Percentiles rank a stretch among this genome's conserved stretches.
These are phyloP conservation scores for Phytophthora brassicae DNA, from an alignment of 352 stramenopile genomes.

Conservation along the genomic window DNA sequence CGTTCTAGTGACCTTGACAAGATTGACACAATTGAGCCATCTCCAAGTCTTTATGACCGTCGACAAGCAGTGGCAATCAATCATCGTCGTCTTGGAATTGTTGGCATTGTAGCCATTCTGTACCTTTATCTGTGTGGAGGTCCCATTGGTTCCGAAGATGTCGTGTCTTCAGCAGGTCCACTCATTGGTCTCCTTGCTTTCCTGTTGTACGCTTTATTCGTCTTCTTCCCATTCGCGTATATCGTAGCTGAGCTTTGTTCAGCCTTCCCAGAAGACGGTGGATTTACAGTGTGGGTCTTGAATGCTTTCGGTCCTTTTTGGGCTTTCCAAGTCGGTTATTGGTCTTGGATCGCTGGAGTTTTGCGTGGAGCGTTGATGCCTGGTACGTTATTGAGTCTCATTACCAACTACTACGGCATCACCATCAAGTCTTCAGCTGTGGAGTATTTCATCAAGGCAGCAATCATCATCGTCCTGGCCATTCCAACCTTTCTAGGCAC, in stretches of 20 bases:
- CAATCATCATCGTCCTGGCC: conserved; percentile 36
- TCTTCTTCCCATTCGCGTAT: conserved; percentile 86
- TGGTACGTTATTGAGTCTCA: conserved; percentile 38
- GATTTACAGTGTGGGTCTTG: conserved; percentile 90
- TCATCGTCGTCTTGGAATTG: conserved; percentile 32
- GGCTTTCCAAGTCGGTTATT: conserved; percentile 74
- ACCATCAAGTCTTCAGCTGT: conserved; percentile 25
- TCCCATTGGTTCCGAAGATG: conserved; percentile 35
- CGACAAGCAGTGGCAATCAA: conserved; percentile 17
- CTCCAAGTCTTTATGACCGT: conserved; percentile 26
- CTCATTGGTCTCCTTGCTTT: conserved; percentile 82
- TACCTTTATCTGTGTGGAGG: conserved; percentile 43
- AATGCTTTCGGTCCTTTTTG: conserved; percentile 89
- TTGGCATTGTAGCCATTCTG: conserved; percentile 33
- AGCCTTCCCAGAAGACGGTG: conserved; percentile 83
- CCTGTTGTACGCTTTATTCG: conserved; percentile 85
- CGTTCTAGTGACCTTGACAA: conserved; percentile 35
- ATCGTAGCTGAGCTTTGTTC: conserved; percentile 92
- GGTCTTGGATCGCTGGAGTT: conserved; percentile 82
- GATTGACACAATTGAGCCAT: conserved; percentile 37
- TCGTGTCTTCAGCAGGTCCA: conserved; percentile 35
- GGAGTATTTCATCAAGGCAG: conserved; percentile 40
- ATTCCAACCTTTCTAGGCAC: conserved; percentile 47
- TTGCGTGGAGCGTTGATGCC: conserved; percentile 64
- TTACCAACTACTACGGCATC: conserved; percentile 38